These are phyloP conservation scores for Macrocybe sp. DNA, from an alignment of 1,284 basidiomycete species.

Conservation along the genomic window DNA sequence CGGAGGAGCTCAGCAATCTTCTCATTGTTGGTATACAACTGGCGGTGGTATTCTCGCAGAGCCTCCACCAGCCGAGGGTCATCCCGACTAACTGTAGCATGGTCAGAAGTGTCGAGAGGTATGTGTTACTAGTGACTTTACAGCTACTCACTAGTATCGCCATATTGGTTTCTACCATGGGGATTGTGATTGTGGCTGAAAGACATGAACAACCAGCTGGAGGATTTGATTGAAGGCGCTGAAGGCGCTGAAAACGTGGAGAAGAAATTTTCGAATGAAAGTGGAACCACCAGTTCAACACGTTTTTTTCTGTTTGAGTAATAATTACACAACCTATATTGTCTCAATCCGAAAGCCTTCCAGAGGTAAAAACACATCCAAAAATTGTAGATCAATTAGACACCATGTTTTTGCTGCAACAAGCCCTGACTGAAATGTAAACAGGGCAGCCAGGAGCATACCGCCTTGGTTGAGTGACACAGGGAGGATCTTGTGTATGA, in stretches of 20 bases:
- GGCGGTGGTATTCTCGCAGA: conserved; percentile 12
- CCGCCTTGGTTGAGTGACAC: too few species aligned
- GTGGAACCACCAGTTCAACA: background rate
- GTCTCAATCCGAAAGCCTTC: background rate
- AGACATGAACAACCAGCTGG: background rate
- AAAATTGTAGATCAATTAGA: too few species aligned
- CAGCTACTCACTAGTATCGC: background rate
- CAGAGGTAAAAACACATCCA: background rate
- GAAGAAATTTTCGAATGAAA: background rate
- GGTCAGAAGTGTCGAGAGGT: background rate
- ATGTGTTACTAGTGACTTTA: background rate
- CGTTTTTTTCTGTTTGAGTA: background rate
- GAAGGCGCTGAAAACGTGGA: background rate
- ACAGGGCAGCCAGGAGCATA: too few species aligned
- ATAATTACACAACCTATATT: background rate
- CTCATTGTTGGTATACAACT: conserved; percentile 9
- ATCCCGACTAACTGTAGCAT: background rate
- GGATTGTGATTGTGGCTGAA: background rate
- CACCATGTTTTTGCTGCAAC: too few species aligned
- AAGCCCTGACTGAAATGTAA: too few species aligned
- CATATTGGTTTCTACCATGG: background rate
- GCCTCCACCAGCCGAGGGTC: conserved; percentile 1
- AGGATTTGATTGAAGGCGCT: background rate
- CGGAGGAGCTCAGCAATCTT: conserved; percentile 10
- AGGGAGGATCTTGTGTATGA: too few species aligned